Evolutionary conservation across 202 grass and related monocot species (phyloP), one percentile per base, ranked within the genome.

Genomic region (Schoenoplectus triqueter): DNA sequence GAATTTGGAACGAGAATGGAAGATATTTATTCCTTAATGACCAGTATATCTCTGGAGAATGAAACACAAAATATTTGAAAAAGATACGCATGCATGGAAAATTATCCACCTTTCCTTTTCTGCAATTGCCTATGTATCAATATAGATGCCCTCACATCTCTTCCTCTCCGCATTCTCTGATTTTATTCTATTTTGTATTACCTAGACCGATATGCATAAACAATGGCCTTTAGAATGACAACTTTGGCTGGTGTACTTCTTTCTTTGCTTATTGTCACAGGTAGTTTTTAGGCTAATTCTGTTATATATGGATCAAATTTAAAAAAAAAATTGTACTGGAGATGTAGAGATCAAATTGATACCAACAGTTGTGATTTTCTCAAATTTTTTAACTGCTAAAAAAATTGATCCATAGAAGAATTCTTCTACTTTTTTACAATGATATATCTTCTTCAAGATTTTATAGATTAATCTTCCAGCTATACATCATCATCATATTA

Each of bases 21-120:
- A 54, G 17, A 74, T 52, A 22, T 54, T 6, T 10, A 21, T 7
- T 73, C 20, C 0, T 70, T 17, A 74, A 74, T 74, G 19, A 6
- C 4, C 18, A 13, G 48, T 74, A 49, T 73, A 73, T 49, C 31
- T 7, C 71, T 22, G 71, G 71, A 50, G 19, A 54, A 52, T 52
- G 3, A 51, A 74, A 22, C 4, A 74, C 47, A 74, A 74, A 54
- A 74, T 48, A 73, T 74, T 52, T 52, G 3, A 31, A 74, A 52
- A 74, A 54, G 48, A 74, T 74, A 74, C 11, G 47, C n/a, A 19
- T 50, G 17, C n/a, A 51, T 48, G 17, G n/a, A 21, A 3, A 19
- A 17, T 49, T 2, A 50, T 50, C 15, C 17, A 50, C 11, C 44
- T 3, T 42, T 19, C n/a, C 7, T 49, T 41, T 69, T 45, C 13